Conservation (phyloP, 225 moss, liverwort and hornwort genomes). For the Climacium dendroides region DNA sequence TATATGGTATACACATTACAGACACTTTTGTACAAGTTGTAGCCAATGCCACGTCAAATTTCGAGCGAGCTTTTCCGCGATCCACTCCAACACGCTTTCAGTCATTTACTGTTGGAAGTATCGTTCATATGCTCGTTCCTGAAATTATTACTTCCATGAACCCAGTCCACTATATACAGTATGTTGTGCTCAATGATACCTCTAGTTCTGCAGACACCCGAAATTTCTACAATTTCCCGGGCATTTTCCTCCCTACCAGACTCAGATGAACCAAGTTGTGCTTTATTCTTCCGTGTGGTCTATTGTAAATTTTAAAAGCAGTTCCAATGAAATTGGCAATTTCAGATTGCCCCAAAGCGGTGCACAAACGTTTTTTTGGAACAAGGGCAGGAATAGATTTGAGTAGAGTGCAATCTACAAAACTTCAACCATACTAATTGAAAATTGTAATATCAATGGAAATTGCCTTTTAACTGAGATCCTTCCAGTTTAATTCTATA, state of each 20-base stretch:
- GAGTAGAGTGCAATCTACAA: not conserved
- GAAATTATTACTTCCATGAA: not conserved
- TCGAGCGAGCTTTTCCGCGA: not conserved
- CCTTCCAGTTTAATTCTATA: not conserved
- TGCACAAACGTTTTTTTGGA: not conserved
- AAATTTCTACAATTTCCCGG: not conserved
- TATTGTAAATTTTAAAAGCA: not conserved
- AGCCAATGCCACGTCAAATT: not conserved
- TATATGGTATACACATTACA: not conserved
- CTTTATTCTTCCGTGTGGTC: not conserved
- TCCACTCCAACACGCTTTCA: not conserved
- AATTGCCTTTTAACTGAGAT: not conserved
- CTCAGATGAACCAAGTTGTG: not conserved
- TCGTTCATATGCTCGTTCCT: not conserved
- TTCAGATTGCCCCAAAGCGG: not conserved
- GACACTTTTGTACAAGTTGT: not conserved
- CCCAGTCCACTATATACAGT: too few relatives aligned
- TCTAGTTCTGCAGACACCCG: not conserved
- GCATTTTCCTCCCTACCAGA: not conserved
- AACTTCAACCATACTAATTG: not conserved
- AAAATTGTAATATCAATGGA: not conserved
- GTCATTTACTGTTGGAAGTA: not conserved
- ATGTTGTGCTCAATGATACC: not conserved
- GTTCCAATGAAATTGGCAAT: not conserved
- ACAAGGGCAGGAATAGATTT: not conserved